A percentile compares a stretch with the other conserved stretches of the same genome.
phyloP scores from a whole-genome alignment of 371 early-diverging fungal genomes.

The Mortierella sp. region DNA sequence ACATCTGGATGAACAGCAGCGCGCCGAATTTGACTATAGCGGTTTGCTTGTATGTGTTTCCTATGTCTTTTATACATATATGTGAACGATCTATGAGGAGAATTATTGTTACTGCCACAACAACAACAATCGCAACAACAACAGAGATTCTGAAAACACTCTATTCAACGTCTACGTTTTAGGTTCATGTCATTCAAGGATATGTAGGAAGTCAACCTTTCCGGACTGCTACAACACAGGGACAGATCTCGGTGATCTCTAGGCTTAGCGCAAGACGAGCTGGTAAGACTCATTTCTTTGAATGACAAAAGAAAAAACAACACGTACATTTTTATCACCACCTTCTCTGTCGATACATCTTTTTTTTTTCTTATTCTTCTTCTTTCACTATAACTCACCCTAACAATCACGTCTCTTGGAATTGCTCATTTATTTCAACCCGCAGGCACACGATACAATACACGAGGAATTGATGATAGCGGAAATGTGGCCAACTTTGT shows the following conservation, averaged over 20 bases:
- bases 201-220: slow-evolving; percentile 67
- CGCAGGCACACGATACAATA: slow-evolving; percentile 94
- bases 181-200: slow-evolving; percentile 75
- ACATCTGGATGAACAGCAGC: slow-evolving; percentile 69
- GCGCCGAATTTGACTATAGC: slow-evolving; percentile 73
- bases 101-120: too few relatives aligned
- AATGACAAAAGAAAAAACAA: too few relatives aligned
- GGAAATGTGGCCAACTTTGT: slow-evolving; percentile 99
- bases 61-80: not conserved
- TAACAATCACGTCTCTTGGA: not conserved
- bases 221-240: slow-evolving; percentile 55
- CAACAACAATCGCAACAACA: too few relatives aligned
- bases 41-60: slow-evolving; percentile 70
- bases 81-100: not conserved
- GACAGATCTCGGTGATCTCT: slow-evolving; percentile 84
- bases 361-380: too few relatives aligned
- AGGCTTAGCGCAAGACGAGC: slow-evolving; percentile 94
- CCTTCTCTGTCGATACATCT: too few relatives aligned
- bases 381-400: not conserved
- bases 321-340: too few relatives aligned
- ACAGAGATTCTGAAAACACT: too few relatives aligned
- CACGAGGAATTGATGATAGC: slow-evolving; percentile 96
- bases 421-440: too few relatives aligned
- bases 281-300: slow-evolving; percentile 53
- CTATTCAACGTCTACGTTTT: not conserved